Evolutionary conservation across 2,329 filamentous ascomycete species (phyloP), one percentile per base, ranked within the genome.

Genomic region (Scopulariopsis brevicaulis): DNA sequence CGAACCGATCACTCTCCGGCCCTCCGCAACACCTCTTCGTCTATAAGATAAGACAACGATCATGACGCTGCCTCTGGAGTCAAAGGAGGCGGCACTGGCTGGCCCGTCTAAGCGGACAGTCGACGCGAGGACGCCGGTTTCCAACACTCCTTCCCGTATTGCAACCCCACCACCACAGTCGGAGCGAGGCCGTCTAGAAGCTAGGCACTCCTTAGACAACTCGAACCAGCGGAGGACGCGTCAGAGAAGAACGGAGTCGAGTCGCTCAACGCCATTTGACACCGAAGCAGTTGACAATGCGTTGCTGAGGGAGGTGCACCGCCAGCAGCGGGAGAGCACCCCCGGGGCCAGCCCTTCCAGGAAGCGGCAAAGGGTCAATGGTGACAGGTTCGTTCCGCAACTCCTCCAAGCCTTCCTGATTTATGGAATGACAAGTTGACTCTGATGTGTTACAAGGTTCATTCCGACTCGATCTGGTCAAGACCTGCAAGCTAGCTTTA

Each of bases 401-500:
- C 34, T 54, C 12, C 11, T n/a, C 34, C 15, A 1, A 22, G 2
- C 46, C 46, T 12, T 50, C 12, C 20, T 50, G 6, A 6, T 50
- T 24, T n/a, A 24, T 24, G 20, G 46, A 24, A 22, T 22, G n/a
- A 24, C 22, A 24, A 20, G 22, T 22, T 50, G 46, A 50, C 46
- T 50, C 43, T 8, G n/a, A 4, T 10, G 20, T 50, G 46, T 22
- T 50, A 11, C n/a, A 68, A 96, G 94, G 66, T 99, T 99, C 69
- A 97, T 99, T 64, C 94, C 94, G 32, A 95, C 94, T 65, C 84
- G 94, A 50, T 87, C 92, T 63, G 94, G 93, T 6, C 91, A 96
- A 71, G 94, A 99, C 71, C 77, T 97, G 25, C 89, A 93, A 69
- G 91, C 93, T 57, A 95, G 91, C 71, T 97, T 94, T 73, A 96